These are phyloP conservation scores for Aspergillus texensis DNA, from an alignment of 2,329 filamentous ascomycete species.

Conservation along the genomic window DNA sequence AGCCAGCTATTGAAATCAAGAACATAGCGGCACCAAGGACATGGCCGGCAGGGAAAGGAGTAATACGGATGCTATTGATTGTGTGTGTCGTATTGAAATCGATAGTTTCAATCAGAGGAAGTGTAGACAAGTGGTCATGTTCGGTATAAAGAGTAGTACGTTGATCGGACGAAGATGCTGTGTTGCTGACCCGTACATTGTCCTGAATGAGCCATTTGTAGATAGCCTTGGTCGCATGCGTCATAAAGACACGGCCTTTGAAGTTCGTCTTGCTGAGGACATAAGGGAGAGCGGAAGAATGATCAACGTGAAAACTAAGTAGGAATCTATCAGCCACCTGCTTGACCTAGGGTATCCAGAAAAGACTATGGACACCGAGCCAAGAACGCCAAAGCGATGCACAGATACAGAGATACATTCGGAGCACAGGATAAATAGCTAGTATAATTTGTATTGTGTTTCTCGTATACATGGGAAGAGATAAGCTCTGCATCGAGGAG, in stretches of 20 bases:
- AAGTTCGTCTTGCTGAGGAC: slow-evolving; percentile 98
- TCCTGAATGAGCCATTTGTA: slow-evolving; percentile 99
- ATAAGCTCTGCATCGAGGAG: neutral
- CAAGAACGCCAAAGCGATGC: slow-evolving; percentile 15
- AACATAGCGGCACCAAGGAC: slow-evolving; percentile 99
- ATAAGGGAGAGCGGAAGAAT: slow-evolving; percentile 97
- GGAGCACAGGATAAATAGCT: slow-evolving; percentile 24
- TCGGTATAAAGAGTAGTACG: slow-evolving; percentile 82
- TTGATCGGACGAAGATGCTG: slow-evolving; percentile 62
- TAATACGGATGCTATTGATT: slow-evolving; percentile 93
- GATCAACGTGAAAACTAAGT: slow-evolving; percentile 91
- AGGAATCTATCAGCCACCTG: slow-evolving; percentile 31
- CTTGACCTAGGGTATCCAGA: neutral
- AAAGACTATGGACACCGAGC: slow-evolving; percentile 9
- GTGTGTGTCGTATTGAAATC: slow-evolving; percentile 98
- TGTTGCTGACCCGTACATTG: slow-evolving; percentile 85
- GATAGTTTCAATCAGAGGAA: slow-evolving; percentile 93
- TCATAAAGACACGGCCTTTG: slow-evolving; percentile 96
- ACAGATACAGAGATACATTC: slow-evolving; percentile 21
- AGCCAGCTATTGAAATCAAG: slow-evolving; percentile 90
- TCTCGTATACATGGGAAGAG: slow-evolving; percentile 39
- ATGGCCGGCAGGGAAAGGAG: slow-evolving; percentile 94
- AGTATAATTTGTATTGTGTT: slow-evolving; percentile 36
- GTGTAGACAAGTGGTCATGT: slow-evolving; percentile 90
- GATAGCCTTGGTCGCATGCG: slow-evolving; percentile 97